Conservation (phyloP, 768 basidiomycete genomes). For the Auricularia sp. region DNA sequence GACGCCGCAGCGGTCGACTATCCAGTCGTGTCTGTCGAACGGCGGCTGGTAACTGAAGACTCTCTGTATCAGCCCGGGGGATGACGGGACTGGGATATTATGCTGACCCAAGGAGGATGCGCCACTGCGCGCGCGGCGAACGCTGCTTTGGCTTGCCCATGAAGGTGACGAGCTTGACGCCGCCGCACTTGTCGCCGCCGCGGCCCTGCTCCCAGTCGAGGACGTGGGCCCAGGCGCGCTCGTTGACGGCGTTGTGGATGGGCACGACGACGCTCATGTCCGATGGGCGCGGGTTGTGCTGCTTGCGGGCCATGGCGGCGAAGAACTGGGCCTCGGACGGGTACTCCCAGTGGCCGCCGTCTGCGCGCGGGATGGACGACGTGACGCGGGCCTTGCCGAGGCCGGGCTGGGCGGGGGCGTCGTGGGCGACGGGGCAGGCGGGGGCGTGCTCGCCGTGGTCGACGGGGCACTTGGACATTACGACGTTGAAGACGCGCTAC, state of each 20-base stretch:
- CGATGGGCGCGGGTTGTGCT: slow-evolving; percentile 73
- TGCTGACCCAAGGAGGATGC: slow-evolving; percentile 76
- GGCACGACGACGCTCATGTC: slow-evolving; percentile 96
- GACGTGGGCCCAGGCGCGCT: slow-evolving; percentile 79
- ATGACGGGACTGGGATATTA: too few species aligned
- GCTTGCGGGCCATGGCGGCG: slow-evolving; percentile 90
- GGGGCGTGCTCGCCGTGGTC: neutral
- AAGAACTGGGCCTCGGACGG: slow-evolving; percentile 99
- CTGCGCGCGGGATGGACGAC: slow-evolving; percentile 76
- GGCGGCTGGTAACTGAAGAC: slow-evolving; percentile 72
- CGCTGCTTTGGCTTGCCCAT: slow-evolving; percentile 75
- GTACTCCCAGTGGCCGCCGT: slow-evolving; percentile 84
- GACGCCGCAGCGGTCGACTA: slow-evolving; percentile 85
- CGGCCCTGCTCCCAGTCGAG: slow-evolving; percentile 72
- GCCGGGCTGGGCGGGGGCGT: slow-evolving; percentile 10
- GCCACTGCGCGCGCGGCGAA: slow-evolving; percentile 72
- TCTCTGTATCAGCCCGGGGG: too few species aligned
- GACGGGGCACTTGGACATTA: slow-evolving; percentile 1
- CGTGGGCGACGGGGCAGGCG: neutral
- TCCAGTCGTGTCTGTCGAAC: slow-evolving; percentile 96
- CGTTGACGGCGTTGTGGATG: slow-evolving; percentile 98
- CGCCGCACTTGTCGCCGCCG: slow-evolving; percentile 76
- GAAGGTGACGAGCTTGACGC: slow-evolving; percentile 77
- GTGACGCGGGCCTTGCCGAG: slow-evolving; percentile 68
- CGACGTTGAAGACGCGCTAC: slow-evolving; percentile 7